Base-by-base conservation (phyloP, 2,329 filamentous ascomycete genomes). In the Periconia macrospinosa region DNA sequence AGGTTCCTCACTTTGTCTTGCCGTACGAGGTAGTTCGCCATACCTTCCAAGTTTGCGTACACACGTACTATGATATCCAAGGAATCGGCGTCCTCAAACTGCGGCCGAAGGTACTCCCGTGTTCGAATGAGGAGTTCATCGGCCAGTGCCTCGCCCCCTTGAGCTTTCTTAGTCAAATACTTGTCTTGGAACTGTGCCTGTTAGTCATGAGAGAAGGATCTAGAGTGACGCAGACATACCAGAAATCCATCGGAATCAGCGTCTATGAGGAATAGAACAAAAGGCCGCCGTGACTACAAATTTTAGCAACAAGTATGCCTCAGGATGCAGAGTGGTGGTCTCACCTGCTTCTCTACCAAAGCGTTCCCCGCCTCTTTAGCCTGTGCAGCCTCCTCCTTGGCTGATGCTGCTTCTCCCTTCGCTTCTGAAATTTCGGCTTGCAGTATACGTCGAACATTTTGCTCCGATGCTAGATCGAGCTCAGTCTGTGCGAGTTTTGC, bases 241-340 rank as follows among this genome's bases (percentile, higher is more conserved):
- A 72, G 49, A 49, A 73, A 74, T 8, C 70, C 71, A 17, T 74
- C 71, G 5, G 69, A 68, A 57, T 73, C 70, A 19, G 70, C 69
- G 40, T 74, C 71, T n/a, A 74, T 66, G 9, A 74, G 67, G 1
- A 73, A 68, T 7, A 74, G 54, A 11, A 63, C 70, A 30, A 73
- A 74, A 19, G 71, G 71, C 40, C 71, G 62, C 52, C 63, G 61
- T 50, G 69, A 60, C 67, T 71, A 53, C 20, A n/a, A 43, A 40
- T 35, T 67, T 27, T 23, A 68, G 56, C 23, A 42, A 47, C 19
- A 23, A 6, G 33, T 3, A 5, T 27, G 23, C 15, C 17, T 42
- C 27, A 3, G 19, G 23, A 19, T 10, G 8, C 19, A 27, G 10
- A 41, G 43, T 20, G 33, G n/a, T 2, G 19, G 35, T 41, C 58